Evolutionary conservation across 1,284 basidiomycete species (phyloP).

Genomic region (Ustilago xerochloae): DNA sequence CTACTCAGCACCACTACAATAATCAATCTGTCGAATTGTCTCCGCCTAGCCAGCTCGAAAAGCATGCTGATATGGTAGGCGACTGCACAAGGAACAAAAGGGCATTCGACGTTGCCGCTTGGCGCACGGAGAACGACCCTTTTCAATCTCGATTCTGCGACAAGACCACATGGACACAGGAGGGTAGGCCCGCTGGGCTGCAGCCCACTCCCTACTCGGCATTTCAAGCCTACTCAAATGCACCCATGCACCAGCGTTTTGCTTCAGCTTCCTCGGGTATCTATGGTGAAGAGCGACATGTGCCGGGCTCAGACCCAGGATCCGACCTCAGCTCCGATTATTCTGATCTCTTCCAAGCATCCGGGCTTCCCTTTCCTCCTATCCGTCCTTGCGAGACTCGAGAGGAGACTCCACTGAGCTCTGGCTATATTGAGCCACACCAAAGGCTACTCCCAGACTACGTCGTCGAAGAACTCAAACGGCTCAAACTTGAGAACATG

Average conservation of each 20-base stretch:
- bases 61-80: neutral
- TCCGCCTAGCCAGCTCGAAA: slow-evolving; percentile 4
- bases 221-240: slow-evolving; percentile 1
- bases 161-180: slow-evolving; percentile 9
- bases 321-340: slow-evolving; percentile 45
- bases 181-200: neutral
- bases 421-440: slow-evolving; percentile 1
- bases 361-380: slow-evolving; percentile 1
- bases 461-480: slow-evolving; percentile 38
- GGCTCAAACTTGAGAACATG: slow-evolving; percentile 47
- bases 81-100: neutral
- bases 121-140: neutral
- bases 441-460: slow-evolving; percentile 21
- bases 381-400: neutral
- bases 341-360: slow-evolving; percentile 22
- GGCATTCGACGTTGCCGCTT: neutral
- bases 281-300: slow-evolving; percentile 22
- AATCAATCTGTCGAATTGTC: slow-evolving; percentile 1
- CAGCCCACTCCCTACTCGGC: neutral
- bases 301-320: slow-evolving; percentile 23
- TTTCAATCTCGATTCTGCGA: neutral
- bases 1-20: no score
- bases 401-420: slow-evolving; percentile 3
- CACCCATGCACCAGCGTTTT: slow-evolving; percentile 21
- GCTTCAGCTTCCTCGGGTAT: slow-evolving; percentile 25